Evolutionary conservation across 164 flowering plant species (phyloP).

Genomic region (Annona squamosa): DNA sequence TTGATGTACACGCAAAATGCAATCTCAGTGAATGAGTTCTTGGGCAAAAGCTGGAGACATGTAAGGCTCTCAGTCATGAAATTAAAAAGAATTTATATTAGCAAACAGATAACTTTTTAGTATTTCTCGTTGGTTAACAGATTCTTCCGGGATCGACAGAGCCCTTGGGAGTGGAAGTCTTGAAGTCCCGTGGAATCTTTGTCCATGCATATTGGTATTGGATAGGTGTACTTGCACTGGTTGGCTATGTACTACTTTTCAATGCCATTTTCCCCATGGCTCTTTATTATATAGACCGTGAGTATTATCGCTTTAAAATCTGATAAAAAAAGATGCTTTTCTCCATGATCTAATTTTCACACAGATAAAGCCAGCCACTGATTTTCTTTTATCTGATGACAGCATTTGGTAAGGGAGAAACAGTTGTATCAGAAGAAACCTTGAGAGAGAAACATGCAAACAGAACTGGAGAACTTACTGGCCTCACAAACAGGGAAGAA

Average conservation of each 20-base stretch:
- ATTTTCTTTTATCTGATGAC: constrained; percentile 5
- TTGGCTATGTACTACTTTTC: constrained; percentile 27
- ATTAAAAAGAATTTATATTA: not conserved
- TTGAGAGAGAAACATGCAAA: constrained; percentile 14
- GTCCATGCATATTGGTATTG: constrained; percentile 27
- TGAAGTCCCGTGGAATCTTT: constrained; percentile 14
- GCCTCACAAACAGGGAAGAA: constrained; percentile 8
- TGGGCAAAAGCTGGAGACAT: constrained; percentile 35
- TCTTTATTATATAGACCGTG: constrained; percentile 28
- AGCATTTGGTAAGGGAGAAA: constrained; percentile 30
- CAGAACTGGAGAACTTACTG: constrained; percentile 11
- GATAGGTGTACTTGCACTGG: constrained; percentile 27
- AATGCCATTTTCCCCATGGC: constrained; percentile 24
- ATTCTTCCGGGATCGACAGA: not conserved
- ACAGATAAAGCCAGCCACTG: not conserved
- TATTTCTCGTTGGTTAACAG: not conserved
- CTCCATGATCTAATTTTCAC: not conserved
- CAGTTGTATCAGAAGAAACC: constrained; percentile 21
- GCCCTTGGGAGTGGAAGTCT: constrained; percentile 20
- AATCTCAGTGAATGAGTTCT: constrained; percentile 39
- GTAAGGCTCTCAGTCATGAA: constrained; percentile 18
- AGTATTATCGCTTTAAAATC: constrained; percentile 5
- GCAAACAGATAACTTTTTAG: not conserved
- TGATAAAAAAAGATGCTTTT: not conserved
- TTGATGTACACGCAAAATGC: constrained; percentile 49